Conservation (phyloP, 257 asterid genomes). For the Cinchona pubescens region DNA sequence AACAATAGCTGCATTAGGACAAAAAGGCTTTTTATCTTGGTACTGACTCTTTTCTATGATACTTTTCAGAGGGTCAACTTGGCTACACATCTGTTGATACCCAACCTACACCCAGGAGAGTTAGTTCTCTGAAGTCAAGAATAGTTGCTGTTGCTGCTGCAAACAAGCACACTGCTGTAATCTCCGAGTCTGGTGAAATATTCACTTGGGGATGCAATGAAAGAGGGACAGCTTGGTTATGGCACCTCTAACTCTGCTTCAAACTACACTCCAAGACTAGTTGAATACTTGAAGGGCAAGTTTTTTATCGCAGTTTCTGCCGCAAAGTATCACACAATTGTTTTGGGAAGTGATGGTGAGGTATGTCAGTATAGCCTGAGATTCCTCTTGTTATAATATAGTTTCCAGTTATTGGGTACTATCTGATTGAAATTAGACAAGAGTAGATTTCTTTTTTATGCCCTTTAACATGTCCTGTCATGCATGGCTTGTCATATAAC, state of each 20-base stretch:
- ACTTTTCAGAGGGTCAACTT: conserved; percentile 92
- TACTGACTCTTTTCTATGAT: conserved; percentile 9
- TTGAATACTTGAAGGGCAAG: conserved; percentile 90
- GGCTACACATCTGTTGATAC: conserved; percentile 98
- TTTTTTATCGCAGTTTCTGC: conserved; percentile 68
- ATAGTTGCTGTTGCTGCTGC: conserved; percentile 92
- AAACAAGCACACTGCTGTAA: conserved; percentile 93
- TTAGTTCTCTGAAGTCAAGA: conserved; percentile 72
- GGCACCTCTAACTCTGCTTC: conserved; percentile 98
- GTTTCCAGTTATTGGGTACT: neutral
- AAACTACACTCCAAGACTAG: conserved; percentile 86
- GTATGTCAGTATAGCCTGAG: conserved; percentile 32
- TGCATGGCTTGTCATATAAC: neutral
- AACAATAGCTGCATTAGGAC: neutral
- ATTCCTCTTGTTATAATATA: neutral
- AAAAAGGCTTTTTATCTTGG: neutral
- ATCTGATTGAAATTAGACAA: neutral
- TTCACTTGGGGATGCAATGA: conserved; percentile 99
- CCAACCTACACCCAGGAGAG: conserved; percentile 96
- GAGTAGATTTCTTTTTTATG: neutral
- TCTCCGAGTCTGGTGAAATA: conserved; percentile 84
- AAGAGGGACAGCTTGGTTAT: conserved; percentile 98
- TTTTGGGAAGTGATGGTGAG: conserved; percentile 94
- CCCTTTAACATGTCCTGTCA: neutral
- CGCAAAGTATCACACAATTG: conserved; percentile 91